Conservation (phyloP, 345 rosid genomes). For the Brassica incana region DNA sequence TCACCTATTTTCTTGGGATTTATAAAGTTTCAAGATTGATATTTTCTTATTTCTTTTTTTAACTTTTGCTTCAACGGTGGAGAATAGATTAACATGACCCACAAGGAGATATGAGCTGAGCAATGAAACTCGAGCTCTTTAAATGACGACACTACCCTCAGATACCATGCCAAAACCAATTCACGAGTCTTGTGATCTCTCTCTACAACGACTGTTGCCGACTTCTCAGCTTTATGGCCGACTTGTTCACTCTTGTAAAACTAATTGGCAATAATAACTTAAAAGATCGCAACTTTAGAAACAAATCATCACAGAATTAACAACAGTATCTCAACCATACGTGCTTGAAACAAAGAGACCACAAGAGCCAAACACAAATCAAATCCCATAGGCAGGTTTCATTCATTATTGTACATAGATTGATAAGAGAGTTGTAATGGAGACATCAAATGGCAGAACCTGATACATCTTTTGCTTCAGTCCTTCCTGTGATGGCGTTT, state of each 20-base stretch:
- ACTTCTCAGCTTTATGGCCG: slow-evolving; percentile 26
- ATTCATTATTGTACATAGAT: slow-evolving; percentile 19
- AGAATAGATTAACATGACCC: slow-evolving; percentile 34
- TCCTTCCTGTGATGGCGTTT: slow-evolving; percentile 46
- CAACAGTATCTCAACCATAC: slow-evolving; percentile 14
- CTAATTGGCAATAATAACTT: slow-evolving; percentile 41
- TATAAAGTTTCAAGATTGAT: neutral
- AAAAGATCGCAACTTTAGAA: slow-evolving; percentile 29
- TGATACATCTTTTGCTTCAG: slow-evolving; percentile 6
- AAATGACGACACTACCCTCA: slow-evolving; percentile 11
- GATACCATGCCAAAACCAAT: neutral
- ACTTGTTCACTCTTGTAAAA: neutral
- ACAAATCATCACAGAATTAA: slow-evolving; percentile 41
- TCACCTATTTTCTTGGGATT: neutral
- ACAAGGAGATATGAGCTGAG: slow-evolving; percentile 15
- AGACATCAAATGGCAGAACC: neutral
- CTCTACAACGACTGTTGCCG: slow-evolving; percentile 26
- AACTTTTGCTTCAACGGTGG: slow-evolving; percentile 28
- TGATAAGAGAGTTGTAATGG: neutral
- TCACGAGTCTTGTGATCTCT: slow-evolving; percentile 22
- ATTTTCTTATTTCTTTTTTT: neutral
- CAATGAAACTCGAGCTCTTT: slow-evolving; percentile 13
- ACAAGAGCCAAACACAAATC: slow-evolving; percentile 21
- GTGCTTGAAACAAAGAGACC: slow-evolving; percentile 28
- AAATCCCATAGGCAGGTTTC: slow-evolving; percentile 19